Percentiles rank a stretch among this genome's conserved stretches.
phyloP scores from a whole-genome alignment of 495 filamentous ascomycete genomes.

The Neurospora hispaniola region DNA sequence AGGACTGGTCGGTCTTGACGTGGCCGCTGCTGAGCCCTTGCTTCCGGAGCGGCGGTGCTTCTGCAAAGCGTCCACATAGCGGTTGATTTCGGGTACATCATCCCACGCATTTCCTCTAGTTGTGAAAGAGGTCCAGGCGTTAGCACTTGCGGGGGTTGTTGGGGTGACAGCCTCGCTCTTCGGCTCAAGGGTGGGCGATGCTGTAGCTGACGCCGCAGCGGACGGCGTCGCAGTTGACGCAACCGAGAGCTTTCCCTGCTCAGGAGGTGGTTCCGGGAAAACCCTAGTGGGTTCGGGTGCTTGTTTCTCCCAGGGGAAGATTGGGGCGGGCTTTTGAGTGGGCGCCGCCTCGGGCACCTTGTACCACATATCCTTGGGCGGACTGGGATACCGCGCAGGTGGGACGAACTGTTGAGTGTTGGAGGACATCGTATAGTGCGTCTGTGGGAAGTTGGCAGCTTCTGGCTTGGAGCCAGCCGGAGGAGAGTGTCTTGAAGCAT shows the following conservation, averaged over 20 bases:
- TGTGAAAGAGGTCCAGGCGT: constrained; percentile 52
- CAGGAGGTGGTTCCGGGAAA: constrained; percentile 44
- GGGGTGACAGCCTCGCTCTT: constrained; percentile 33
- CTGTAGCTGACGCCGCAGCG: constrained; percentile 26
- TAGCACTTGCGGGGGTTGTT: constrained; percentile 27
- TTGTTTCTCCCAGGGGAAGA: constrained; percentile 80
- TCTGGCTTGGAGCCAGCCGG: constrained; percentile 66
- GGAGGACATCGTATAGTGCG: constrained; percentile 66
- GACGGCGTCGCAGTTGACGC: constrained; percentile 11
- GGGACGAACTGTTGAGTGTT: constrained; percentile 61
- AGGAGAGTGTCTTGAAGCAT: constrained; percentile 52
- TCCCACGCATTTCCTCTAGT: constrained; percentile 75
- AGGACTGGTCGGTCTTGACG: background rate
- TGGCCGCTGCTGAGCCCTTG: constrained; percentile 39
- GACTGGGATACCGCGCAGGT: constrained; percentile 65
- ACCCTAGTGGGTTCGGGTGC: constrained; percentile 58
- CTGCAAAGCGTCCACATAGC: constrained; percentile 62
- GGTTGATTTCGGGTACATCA: constrained; percentile 68
- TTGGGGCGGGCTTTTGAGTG: constrained; percentile 45
- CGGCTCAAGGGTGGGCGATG: constrained; percentile 22
- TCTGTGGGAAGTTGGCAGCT: constrained; percentile 61
- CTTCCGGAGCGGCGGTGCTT: constrained; percentile 51
- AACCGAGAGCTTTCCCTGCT: constrained; percentile 12
- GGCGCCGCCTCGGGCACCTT: constrained; percentile 51
- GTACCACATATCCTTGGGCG: constrained; percentile 78